Base-by-base conservation (phyloP, 2,329 filamentous ascomycete genomes). In the Eurotiales sp. region DNA sequence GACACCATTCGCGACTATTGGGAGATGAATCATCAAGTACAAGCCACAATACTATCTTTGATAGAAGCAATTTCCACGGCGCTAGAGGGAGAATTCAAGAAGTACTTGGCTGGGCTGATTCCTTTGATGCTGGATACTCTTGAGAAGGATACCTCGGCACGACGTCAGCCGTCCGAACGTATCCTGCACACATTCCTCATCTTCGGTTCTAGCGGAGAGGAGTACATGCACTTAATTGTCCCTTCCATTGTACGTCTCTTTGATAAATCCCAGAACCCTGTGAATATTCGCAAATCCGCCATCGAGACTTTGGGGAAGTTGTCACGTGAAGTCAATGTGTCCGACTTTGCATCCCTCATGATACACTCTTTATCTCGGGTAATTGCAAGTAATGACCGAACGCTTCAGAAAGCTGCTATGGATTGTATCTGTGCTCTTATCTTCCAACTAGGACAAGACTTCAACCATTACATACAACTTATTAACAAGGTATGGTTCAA, bases 181-280 rank as follows among this genome's bases (percentile, higher is more conserved):
- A 91, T 99, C 3, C 77, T 99, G 21, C 93, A 97, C 65, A 91
- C 92, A 0, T 96, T 99, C 69, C 75, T 99, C 23, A 88, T 99
- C 0, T 99, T 99, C 66, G 95, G 95, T 1, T 86, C 91, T 0
- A 97, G 91, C 63, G 88, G 88, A 10, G 93, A 99, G 67, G 93
- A 99, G 67, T 99, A 99, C 68, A 99, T 99, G 93, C 93, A 99
- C 67, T 78, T 99, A 47, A 97, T 99, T 59, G 89, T 99, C 46
- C 93, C 93, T 0, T 90, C 95, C 30, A 90, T 99, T 62, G 91
- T 99, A 8, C 85, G 87, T 40, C 87, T 96, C 44, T 97, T 99
- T 63, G 92, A 99, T 67, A 95, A 90, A 64, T 82, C 87, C 27
- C 85, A 87, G 10, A 88, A 95, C 56, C 90, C 90, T 7, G 76